Conservation (phyloP, 768 basidiomycete species). For the Rhizopogon vulgaris region DNA sequence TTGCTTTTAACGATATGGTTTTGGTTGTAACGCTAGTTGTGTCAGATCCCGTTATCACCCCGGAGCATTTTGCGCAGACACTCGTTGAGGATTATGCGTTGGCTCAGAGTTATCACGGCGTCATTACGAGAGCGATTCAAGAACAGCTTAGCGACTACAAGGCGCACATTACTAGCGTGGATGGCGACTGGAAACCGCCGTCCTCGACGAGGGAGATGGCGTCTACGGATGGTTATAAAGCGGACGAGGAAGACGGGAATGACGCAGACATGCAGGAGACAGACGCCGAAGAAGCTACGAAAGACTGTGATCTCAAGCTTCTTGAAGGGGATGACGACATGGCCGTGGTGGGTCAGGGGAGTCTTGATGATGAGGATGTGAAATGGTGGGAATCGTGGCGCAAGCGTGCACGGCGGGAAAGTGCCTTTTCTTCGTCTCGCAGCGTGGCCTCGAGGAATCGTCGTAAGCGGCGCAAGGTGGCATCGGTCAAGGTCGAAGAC, state of each 20-base stretch:
- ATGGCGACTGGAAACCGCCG: slow-evolving; percentile 32
- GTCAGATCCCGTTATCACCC: slow-evolving; percentile 82
- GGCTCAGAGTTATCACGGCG: slow-evolving; percentile 50
- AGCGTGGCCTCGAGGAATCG: slow-evolving; percentile 21
- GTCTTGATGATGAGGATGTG: slow-evolving; percentile 41
- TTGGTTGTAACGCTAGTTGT: background rate
- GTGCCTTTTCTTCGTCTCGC: slow-evolving; percentile 15
- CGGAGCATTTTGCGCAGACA: slow-evolving; percentile 84
- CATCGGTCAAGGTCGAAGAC: slow-evolving; percentile 21
- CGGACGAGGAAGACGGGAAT: slow-evolving; percentile 24
- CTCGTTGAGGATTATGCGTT: slow-evolving; percentile 89
- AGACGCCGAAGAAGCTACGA: slow-evolving; percentile 1
- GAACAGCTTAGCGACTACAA: slow-evolving; percentile 83
- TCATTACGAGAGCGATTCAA: slow-evolving; percentile 79
- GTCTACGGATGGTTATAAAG: slow-evolving; percentile 14
- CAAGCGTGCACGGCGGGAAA: slow-evolving; percentile 36
- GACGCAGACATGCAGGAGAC: slow-evolving; percentile 10
- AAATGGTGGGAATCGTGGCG: slow-evolving; percentile 74
- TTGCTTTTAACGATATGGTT: background rate
- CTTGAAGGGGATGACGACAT: slow-evolving; percentile 21
- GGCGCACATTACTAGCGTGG: slow-evolving; percentile 55
- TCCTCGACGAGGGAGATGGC: slow-evolving; percentile 14
- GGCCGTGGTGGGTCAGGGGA: slow-evolving; percentile 28
- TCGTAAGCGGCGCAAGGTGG: slow-evolving; percentile 39
- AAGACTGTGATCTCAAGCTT: slow-evolving; percentile 20